phyloP scores from a whole-genome alignment of 2,329 filamentous ascomycete species.

The Penicillium corylophilum region DNA sequence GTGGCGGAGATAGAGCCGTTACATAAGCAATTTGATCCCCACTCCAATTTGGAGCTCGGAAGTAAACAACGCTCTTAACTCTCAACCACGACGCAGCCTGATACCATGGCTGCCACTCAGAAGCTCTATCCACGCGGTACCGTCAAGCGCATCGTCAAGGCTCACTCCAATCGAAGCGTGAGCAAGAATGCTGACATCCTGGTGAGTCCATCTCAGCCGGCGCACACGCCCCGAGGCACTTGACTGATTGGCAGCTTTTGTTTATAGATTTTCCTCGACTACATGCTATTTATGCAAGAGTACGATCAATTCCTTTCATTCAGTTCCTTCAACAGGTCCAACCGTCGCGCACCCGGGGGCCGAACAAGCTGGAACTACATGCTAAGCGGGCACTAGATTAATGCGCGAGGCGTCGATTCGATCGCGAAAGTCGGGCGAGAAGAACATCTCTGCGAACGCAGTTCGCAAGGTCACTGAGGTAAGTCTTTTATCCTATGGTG shows the following conservation, averaged over 20 bases:
- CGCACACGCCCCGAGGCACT: background rate
- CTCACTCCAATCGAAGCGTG: slow-evolving; percentile 74
- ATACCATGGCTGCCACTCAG: slow-evolving; percentile 60
- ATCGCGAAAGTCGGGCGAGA: slow-evolving; percentile 71
- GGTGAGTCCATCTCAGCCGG: slow-evolving; percentile 50
- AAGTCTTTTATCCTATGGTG: slow-evolving; percentile 28
- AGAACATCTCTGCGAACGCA: slow-evolving; percentile 69
- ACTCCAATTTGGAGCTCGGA: background rate
- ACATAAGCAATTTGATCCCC: background rate
- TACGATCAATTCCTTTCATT: slow-evolving; percentile 34
- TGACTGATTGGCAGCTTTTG: background rate
- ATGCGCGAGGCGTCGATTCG: slow-evolving; percentile 77
- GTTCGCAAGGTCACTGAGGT: slow-evolving; percentile 77
- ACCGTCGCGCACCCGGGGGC: background rate
- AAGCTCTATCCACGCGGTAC: slow-evolving; percentile 82
- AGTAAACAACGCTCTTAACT: slow-evolving; percentile 12
- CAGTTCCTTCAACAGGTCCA: background rate
- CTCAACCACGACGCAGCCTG: background rate
- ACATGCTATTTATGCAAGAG: slow-evolving; percentile 75
- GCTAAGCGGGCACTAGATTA: slow-evolving; percentile 51
- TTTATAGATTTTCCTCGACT: slow-evolving; percentile 75
- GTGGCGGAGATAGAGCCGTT: background rate
- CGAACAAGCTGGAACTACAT: background rate
- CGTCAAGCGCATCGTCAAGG: slow-evolving; percentile 86
- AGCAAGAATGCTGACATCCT: slow-evolving; percentile 85